A percentile compares a stretch with the other conserved stretches of the same genome.
Evolutionary conservation across 805 yeast species (phyloP).

Genomic region (Starmerella khaoyaiensis): DNA sequence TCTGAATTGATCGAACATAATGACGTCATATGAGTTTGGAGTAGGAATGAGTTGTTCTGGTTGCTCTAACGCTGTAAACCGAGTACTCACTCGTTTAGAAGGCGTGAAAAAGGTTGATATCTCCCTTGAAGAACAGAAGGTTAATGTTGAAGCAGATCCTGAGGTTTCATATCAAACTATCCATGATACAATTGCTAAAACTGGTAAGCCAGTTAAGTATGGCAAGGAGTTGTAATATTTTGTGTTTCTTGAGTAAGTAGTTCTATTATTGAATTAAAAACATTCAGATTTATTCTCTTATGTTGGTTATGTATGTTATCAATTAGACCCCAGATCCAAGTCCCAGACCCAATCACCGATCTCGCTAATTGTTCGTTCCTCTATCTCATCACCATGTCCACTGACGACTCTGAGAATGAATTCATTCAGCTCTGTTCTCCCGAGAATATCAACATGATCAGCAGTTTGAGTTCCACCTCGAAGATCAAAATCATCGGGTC

Average conservation of each 20-base stretch:
- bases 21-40: slow-evolving; percentile 20
- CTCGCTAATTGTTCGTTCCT: slow-evolving; percentile 45
- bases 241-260: neutral
- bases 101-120: slow-evolving; percentile 67
- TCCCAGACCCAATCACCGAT: slow-evolving; percentile 48
- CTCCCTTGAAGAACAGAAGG: slow-evolving; percentile 69
- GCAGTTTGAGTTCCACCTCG: slow-evolving; percentile 97
- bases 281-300: slow-evolving; percentile 21
- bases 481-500: slow-evolving; percentile 86
- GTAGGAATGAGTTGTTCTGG: slow-evolving; percentile 30
- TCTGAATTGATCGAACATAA: no score
- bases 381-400: slow-evolving; percentile 60
- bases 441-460: slow-evolving; percentile 93
- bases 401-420: slow-evolving; percentile 66
- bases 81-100: slow-evolving; percentile 53
- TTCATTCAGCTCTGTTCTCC: slow-evolving; percentile 86
- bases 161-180: slow-evolving; percentile 60
- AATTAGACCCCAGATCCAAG: slow-evolving; percentile 35
- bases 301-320: neutral
- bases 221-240: slow-evolving; percentile 35
- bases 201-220: slow-evolving; percentile 70
- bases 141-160: slow-evolving; percentile 52
- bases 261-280: neutral
- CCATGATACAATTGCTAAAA: slow-evolving; percentile 67
- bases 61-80: slow-evolving; percentile 75